A percentile compares a stretch with the other conserved stretches of the same genome.
phyloP scores from a whole-genome alignment of 371 early-diverging fungal species.

The Mortierella sp. region DNA sequence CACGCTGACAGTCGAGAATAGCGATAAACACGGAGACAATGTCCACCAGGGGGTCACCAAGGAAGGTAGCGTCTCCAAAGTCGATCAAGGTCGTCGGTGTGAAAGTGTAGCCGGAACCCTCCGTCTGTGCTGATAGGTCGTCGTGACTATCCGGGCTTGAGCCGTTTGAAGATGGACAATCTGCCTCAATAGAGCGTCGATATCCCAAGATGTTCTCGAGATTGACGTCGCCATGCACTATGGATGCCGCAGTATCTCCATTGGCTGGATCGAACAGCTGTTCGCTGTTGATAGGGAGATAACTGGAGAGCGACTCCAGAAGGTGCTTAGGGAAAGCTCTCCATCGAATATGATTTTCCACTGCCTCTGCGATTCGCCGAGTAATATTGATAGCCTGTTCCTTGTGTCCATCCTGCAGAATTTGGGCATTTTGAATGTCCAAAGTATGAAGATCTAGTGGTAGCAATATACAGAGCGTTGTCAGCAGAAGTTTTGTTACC shows the following conservation, averaged over 20 bases:
- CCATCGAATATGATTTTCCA: conserved; percentile 32
- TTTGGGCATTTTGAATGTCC: background rate
- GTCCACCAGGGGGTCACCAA: conserved; percentile 42
- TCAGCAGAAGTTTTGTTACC: background rate
- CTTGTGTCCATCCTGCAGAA: background rate
- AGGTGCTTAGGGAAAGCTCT: conserved; percentile 39
- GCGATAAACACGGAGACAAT: conserved; percentile 35
- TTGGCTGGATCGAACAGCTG: conserved; percentile 22
- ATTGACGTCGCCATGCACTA: conserved; percentile 45
- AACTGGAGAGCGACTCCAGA: conserved; percentile 12
- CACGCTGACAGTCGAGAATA: conserved; percentile 33
- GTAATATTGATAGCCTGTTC: background rate
- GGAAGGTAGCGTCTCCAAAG: conserved; percentile 32
- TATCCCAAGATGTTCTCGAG: conserved; percentile 38
- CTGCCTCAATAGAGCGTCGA: too few relatives aligned
- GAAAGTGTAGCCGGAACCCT: background rate
- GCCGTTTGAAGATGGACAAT: too few relatives aligned
- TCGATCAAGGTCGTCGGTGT: conserved; percentile 32
- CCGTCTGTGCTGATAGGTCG: background rate
- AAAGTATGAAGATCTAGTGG: conserved; percentile 20
- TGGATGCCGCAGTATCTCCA: conserved; percentile 7
- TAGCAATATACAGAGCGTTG: background rate
- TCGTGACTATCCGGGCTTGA: too few relatives aligned
- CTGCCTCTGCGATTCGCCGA: conserved; percentile 5
- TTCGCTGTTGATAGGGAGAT: conserved; percentile 15